A percentile compares a stretch with the other conserved stretches of the same genome.
These are phyloP conservation scores for Salisapilia sapeloensis DNA, from an alignment of 352 stramenopile genomes.

Conservation along the genomic window DNA sequence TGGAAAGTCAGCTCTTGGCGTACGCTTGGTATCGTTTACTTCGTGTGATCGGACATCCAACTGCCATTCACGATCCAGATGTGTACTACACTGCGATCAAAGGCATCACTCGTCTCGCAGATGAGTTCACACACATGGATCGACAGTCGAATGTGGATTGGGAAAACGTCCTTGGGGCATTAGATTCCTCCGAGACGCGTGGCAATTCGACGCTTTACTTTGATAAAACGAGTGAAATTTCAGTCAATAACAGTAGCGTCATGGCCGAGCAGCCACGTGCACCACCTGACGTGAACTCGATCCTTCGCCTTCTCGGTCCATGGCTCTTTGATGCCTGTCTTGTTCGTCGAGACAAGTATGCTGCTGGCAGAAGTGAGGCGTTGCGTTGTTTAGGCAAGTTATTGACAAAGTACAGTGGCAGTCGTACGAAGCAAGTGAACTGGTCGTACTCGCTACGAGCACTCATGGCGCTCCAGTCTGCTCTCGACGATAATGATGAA, in stretches of 20 bases:
- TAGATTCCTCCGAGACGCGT: slow-evolving; percentile 27
- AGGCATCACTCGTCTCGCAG: slow-evolving; percentile 54
- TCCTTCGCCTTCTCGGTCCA: slow-evolving; percentile 55
- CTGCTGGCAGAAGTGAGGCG: slow-evolving; percentile 50
- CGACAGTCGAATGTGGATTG: slow-evolving; percentile 52
- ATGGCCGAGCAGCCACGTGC: slow-evolving; percentile 19
- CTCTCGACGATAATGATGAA: slow-evolving; percentile 65
- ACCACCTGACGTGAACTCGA: slow-evolving; percentile 73
- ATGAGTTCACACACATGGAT: slow-evolving; percentile 57
- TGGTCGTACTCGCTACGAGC: slow-evolving; percentile 73
- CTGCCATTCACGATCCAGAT: slow-evolving; percentile 64
- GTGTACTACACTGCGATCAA: slow-evolving; percentile 75
- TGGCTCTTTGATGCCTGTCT: slow-evolving; percentile 79
- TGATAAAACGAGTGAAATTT: background rate
- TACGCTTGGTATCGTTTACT: slow-evolving; percentile 77
- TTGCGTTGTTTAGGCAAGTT: slow-evolving; percentile 62
- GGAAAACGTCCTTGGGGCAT: slow-evolving; percentile 45
- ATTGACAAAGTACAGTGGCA: slow-evolving; percentile 41
- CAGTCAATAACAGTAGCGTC: slow-evolving; percentile 2
- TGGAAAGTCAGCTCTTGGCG: slow-evolving; percentile 51
- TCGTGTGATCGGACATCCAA: slow-evolving; percentile 68
- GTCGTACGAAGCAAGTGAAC: slow-evolving; percentile 62
- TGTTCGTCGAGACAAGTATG: slow-evolving; percentile 50
- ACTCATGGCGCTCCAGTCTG: slow-evolving; percentile 65
- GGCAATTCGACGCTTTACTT: slow-evolving; percentile 20